phyloP scores from a whole-genome alignment of 2,329 filamentous ascomycete species.

The Cercospora brassicicola region DNA sequence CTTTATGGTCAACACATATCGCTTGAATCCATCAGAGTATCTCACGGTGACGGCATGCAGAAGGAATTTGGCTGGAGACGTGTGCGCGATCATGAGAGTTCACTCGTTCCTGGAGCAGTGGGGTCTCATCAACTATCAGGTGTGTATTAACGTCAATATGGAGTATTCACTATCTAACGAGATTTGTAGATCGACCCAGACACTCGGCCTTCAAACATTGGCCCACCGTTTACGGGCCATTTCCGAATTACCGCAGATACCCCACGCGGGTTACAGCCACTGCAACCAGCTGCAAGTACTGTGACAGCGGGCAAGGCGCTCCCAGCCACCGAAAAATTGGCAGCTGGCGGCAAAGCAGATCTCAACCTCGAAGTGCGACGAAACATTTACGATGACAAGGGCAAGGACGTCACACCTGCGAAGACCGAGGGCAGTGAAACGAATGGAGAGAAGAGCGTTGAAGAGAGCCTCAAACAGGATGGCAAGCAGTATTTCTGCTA shows the following conservation, averaged over 20 bases:
- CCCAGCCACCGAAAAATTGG: slow-evolving; percentile 69
- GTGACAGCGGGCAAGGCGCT: slow-evolving; percentile 61
- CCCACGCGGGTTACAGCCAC: slow-evolving; percentile 87
- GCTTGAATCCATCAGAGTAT: slow-evolving; percentile 92
- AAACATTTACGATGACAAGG: slow-evolving; percentile 91
- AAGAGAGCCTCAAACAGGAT: slow-evolving; percentile 60
- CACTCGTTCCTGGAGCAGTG: slow-evolving; percentile 98
- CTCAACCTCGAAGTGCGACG: slow-evolving; percentile 89
- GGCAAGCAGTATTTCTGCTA: slow-evolving; percentile 76
- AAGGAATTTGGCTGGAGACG: slow-evolving; percentile 91
- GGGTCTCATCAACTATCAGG: slow-evolving; percentile 99
- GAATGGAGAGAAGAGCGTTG: slow-evolving; percentile 72
- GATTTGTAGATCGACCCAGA: slow-evolving; percentile 81
- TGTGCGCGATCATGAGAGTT: slow-evolving; percentile 98
- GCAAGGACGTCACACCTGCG: slow-evolving; percentile 75
- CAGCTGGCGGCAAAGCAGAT: slow-evolving; percentile 71
- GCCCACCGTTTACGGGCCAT: slow-evolving; percentile 94
- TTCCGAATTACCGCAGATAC: slow-evolving; percentile 97
- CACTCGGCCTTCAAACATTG: slow-evolving; percentile 89
- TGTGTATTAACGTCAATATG: slow-evolving; percentile 42
- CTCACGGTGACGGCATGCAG: slow-evolving; percentile 95
- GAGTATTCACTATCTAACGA: neutral
- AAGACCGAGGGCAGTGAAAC: slow-evolving; percentile 44
- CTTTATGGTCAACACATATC: slow-evolving; percentile 99
- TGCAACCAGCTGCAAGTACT: slow-evolving; percentile 84